Conservation (phyloP, 2,329 filamentous ascomycete species). For the Aspergillus udagawae region DNA sequence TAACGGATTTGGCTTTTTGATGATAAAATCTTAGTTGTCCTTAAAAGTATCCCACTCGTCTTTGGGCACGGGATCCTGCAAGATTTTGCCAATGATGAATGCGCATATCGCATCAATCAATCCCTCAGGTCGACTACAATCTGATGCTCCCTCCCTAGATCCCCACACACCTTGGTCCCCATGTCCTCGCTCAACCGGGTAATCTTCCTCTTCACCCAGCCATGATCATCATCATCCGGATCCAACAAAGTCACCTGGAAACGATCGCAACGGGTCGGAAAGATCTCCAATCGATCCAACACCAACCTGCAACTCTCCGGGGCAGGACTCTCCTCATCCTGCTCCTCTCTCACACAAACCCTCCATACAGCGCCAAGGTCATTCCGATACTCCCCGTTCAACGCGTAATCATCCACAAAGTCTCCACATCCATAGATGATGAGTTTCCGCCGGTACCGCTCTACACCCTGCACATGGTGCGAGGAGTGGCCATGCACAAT, state of each 20-base stretch:
- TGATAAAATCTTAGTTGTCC: neutral
- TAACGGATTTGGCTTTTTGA: neutral
- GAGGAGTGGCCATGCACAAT: constrained; percentile 41
- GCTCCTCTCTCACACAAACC: constrained; percentile 24
- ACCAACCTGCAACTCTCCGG: constrained; percentile 9
- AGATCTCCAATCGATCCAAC: constrained; percentile 30
- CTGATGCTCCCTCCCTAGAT: constrained; percentile 21
- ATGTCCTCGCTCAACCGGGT: constrained; percentile 24
- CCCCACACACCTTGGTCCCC: constrained; percentile 21
- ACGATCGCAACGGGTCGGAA: constrained; percentile 31
- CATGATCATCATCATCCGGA: constrained; percentile 28
- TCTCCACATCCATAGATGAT: constrained; percentile 42
- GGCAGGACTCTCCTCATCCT: neutral
- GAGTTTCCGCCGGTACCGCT: constrained; percentile 32
- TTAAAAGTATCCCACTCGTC: too few relatives aligned
- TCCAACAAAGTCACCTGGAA: constrained; percentile 31
- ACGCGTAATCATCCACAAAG: constrained; percentile 42
- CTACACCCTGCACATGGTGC: constrained; percentile 41
- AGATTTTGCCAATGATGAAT: neutral
- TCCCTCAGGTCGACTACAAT: neutral
- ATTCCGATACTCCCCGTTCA: constrained; percentile 33
- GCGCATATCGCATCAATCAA: neutral
- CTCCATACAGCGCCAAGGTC: constrained; percentile 40
- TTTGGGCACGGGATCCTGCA: too few relatives aligned
- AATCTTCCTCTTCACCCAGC: constrained; percentile 29